These are phyloP conservation scores for Aspergillus heteromorphus DNA, from an alignment of 495 filamentous ascomycete genomes.

Conservation along the genomic window DNA sequence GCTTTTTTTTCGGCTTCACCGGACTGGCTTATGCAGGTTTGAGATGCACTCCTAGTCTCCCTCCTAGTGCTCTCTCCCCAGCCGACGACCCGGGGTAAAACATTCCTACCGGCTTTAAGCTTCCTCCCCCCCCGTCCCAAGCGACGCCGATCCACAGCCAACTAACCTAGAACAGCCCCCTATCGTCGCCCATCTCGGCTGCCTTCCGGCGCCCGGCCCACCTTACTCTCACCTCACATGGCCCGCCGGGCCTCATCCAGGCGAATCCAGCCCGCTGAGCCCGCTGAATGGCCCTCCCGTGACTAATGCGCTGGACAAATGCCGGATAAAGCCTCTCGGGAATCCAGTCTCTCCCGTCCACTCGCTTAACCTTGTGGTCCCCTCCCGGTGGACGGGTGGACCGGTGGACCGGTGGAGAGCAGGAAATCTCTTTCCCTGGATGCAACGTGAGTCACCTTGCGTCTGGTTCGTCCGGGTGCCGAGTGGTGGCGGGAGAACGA, in stretches of 20 bases:
- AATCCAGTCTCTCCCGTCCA: background rate
- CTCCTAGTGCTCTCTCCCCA: too few species aligned
- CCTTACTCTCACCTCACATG: too few species aligned
- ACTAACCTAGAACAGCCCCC: background rate
- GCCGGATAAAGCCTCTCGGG: background rate
- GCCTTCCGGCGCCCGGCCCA: background rate
- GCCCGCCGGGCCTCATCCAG: background rate
- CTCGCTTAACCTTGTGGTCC: constrained; percentile 2
- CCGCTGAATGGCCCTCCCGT: background rate
- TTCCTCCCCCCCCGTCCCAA: background rate
- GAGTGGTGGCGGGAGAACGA: background rate
- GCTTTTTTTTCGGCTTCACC: too few species aligned
- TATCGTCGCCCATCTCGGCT: background rate
- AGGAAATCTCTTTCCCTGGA: background rate
- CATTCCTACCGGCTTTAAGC: background rate
- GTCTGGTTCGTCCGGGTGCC: background rate
- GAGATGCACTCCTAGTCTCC: background rate
- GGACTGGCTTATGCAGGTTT: background rate
- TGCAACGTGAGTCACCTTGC: background rate
- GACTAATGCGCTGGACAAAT: background rate
- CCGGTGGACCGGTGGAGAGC: background rate
- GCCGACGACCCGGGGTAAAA: background rate
- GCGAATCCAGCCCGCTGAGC: too few species aligned
- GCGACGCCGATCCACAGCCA: background rate
- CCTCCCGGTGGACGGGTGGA: background rate